Conservation (phyloP, 2,329 filamentous ascomycete species). For the Talaromyces atroroseus region DNA sequence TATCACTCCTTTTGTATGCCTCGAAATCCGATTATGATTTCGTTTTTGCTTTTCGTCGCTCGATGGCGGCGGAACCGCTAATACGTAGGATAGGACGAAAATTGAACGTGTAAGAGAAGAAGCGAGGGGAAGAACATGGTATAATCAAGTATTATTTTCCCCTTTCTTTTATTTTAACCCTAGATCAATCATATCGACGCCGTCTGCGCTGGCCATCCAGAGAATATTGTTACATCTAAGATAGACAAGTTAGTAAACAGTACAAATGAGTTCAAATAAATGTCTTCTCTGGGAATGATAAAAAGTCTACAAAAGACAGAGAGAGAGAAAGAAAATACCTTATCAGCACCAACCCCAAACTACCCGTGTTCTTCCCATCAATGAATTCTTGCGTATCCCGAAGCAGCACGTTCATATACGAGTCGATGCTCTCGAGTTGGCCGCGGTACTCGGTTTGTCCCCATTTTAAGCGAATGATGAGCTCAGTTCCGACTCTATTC, state of each 20-base stretch:
- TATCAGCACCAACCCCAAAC: conserved; percentile 86
- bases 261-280: conserved; percentile 77
- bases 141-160: neutral
- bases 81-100: neutral
- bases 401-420: conserved; percentile 98
- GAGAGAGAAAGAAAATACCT: conserved; percentile 50
- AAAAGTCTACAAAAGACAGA: too few relatives aligned
- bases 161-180: conserved; percentile 26
- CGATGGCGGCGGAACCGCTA: neutral
- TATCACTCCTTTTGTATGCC: too few relatives aligned
- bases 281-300: conserved; percentile 73
- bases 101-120: too few relatives aligned
- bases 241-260: neutral
- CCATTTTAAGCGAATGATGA: conserved; percentile 95
- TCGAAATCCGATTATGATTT: neutral
- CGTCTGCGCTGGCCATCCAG: conserved; percentile 65
- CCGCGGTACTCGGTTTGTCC: conserved; percentile 97
- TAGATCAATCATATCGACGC: conserved; percentile 44
- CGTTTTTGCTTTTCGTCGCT: neutral
- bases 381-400: conserved; percentile 88
- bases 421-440: conserved; percentile 84
- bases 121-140: neutral
- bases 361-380: conserved; percentile 76
- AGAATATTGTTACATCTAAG: conserved; percentile 91
- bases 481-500: conserved; percentile 74